Evolutionary conservation across 768 basidiomycete species (phyloP), one percentile per base, ranked within the genome.

Genomic region (Macrolepiota fuliginosa): DNA sequence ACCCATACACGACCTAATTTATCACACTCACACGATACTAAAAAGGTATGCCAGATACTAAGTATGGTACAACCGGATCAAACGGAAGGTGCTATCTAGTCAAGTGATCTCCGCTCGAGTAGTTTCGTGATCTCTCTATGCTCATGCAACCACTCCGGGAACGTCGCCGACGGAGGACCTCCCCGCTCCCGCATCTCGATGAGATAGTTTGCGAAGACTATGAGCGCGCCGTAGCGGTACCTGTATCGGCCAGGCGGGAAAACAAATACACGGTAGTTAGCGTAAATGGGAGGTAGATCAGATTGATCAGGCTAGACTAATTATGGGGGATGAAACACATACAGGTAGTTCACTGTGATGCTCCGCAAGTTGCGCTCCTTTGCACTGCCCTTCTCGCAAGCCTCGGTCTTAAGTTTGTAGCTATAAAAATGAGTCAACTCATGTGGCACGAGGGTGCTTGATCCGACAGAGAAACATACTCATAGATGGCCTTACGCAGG

Each of bases 121-220:
- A 92, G 67, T 68, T 85, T 90, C 4, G 87, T 86, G 54, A 97
- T 95, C 75, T 97, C 95, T 54, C 93, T 79, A 69, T 86, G 92
- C 69, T 90, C 88, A 54, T 78, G 81, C 58, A 96, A 79, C 95
- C 95, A 96, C 46, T 81, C 81, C 2, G 91, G 87, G 76, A 97
- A 96, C 2, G 87, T 84, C 10, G 76, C 74, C 53, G 76, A 69
- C 4, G 73, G 29, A 32, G 29, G 63, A 3, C 66, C 70, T 46
- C 70, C 71, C 12, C 70, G 71, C 53, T 76, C 76, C 35, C 76
- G 75, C 66, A 77, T 77, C 73, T 96, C 94, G 56, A 98, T 87
- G 65, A 98, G 81, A 72, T 96, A 98, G 71, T 97, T 95, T 52
- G 97, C 91, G 62, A 99, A 92, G 4, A 93, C 93, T 66, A 98